Base-by-base conservation (phyloP, 257 asterid species). In the Lantana camara region DNA sequence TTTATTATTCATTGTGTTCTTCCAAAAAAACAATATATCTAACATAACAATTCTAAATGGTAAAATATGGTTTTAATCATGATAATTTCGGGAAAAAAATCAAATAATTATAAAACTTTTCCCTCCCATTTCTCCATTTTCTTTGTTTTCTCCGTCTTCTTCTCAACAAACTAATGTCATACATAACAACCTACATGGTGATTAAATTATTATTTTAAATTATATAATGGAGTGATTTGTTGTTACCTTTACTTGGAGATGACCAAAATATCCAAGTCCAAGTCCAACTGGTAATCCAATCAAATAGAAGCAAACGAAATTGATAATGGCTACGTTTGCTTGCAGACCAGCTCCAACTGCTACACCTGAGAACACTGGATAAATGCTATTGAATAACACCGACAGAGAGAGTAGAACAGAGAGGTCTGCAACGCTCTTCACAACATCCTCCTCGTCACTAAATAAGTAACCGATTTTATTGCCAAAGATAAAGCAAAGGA, bases 361-460 rank as follows among this genome's bases (percentile, higher is more conserved):
- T 14, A 85, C 93, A 27, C 93, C 93, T 67, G 97, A 91, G 66
- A 91, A 82, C 13, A 90, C 89, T 0, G 98, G 98, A 57, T 85
- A 92, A 65, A 92, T 76, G 84, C 97, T 87, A 58, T 85, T 89
- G 68, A 92, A 91, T 82, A 92, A 74, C 38, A 92, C 70, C 0
- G 98, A 87, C 78, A 89, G 63, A 30, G 96, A 88, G 14, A 92
- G 95, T 30, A 89, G 83, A 34, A 83, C 5, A 8, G 98, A 83
- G 48, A 92, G 97, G 64, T 77, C 82, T 0, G 95, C 64, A 5
- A 89, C 96, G n/a, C 68, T 75, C n/a, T 72, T 64, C 20, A 42
- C 89, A 0, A 92, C 96, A 1, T 69, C 87, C 59, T 66, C 74
- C 12, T 86, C 96, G 2, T 83, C 57, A 1, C 91, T 80, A 69